Conservation (phyloP, 2,329 filamentous ascomycete species). For the Aspergillus fumigatus region DNA sequence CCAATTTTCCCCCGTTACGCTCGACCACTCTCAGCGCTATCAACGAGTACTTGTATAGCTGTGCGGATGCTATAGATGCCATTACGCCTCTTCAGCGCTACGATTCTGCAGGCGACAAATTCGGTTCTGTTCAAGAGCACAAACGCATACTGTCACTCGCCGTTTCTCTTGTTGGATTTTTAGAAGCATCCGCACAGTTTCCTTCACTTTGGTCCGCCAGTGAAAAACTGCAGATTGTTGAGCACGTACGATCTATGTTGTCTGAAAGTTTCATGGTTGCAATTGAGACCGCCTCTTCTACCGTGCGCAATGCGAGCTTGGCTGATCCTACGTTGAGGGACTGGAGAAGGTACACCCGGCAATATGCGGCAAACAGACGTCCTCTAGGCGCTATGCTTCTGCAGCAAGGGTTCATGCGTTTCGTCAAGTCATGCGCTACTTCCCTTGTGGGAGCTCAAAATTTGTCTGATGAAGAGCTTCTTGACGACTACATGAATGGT, state of each 20-base stretch:
- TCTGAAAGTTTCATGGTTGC: conserved; percentile 81
- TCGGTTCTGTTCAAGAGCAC: conserved; percentile 51
- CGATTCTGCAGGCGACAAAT: conserved; percentile 47
- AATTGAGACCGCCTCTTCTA: conserved; percentile 85
- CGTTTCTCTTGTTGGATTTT: conserved; percentile 82
- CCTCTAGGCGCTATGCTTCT: conserved; percentile 89
- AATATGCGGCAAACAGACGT: conserved; percentile 73
- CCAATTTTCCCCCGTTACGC: conserved; percentile 65
- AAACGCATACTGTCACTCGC: conserved; percentile 69
- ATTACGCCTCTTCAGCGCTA: conserved; percentile 53
- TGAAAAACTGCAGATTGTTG: conserved; percentile 69
- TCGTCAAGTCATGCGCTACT: conserved; percentile 74
- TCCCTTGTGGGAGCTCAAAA: conserved; percentile 61
- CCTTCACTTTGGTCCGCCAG: conserved; percentile 74
- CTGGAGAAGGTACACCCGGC: conserved; percentile 81
- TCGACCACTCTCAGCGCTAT: conserved; percentile 63
- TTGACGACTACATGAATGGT: conserved; percentile 67
- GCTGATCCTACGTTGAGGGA: conserved; percentile 65
- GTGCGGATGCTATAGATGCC: conserved; percentile 57
- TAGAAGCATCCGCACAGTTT: conserved; percentile 74
- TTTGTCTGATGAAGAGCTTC: conserved; percentile 59
- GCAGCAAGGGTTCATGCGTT: conserved; percentile 80
- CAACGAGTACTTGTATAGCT: conserved; percentile 67
- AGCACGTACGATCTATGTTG: conserved; percentile 66
- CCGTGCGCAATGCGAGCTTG: conserved; percentile 73